Evolutionary conservation across 495 filamentous ascomycete species (phyloP).

Genomic region (Hypomontagnella submonticulosa): DNA sequence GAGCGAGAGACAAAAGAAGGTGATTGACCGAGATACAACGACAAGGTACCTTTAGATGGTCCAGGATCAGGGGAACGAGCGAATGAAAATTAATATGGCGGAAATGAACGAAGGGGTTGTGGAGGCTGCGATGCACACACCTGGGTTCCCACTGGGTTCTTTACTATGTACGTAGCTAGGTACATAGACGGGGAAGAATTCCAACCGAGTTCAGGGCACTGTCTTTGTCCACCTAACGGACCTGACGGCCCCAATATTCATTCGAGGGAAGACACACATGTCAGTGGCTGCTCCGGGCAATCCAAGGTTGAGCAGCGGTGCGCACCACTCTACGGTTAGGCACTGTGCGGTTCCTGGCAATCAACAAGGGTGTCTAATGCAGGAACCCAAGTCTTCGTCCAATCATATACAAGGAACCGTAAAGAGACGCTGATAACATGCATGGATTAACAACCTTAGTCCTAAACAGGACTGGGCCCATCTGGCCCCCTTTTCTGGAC

Average conservation of each 20-base stretch:
- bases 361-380: constrained; percentile 42
- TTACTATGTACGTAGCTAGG: too few species aligned
- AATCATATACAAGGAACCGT: constrained; percentile 19
- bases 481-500: constrained; percentile 23
- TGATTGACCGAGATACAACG: constrained; percentile 39
- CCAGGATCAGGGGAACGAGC: constrained; percentile 38
- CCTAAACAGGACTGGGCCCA: constrained; percentile 25
- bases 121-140: constrained; percentile 34
- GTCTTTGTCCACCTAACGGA: constrained; percentile 14
- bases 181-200: constrained; percentile 33
- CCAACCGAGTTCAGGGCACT: constrained; percentile 37
- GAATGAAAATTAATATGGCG: constrained; percentile 48
- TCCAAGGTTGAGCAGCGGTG: not conserved
- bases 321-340: not conserved
- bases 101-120: constrained; percentile 51
- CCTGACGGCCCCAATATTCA: constrained; percentile 34
- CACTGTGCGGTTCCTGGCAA: constrained; percentile 35
- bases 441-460: constrained; percentile 29
- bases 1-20: constrained; percentile 43
- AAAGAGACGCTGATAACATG: constrained; percentile 33
- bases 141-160: too few species aligned
- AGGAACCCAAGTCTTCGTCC: constrained; percentile 41
- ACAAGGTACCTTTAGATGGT: constrained; percentile 25
- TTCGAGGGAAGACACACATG: constrained; percentile 26
- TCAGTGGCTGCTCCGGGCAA: constrained; percentile 1